phyloP scores from a whole-genome alignment of 164 flowering plant genomes.

The Amborella trichopoda region DNA sequence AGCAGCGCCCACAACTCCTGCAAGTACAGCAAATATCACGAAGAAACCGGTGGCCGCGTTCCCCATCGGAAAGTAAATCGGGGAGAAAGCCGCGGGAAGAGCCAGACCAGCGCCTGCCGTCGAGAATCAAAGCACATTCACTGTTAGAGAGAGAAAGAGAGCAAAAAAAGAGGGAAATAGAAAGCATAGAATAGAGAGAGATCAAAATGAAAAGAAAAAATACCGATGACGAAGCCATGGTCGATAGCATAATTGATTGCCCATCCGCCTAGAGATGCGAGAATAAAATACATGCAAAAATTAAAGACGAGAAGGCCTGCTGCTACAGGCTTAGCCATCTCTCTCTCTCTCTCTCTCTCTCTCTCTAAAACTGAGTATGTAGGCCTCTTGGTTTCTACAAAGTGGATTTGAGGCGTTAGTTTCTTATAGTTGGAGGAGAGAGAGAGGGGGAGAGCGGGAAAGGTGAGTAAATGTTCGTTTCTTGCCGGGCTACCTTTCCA shows the following conservation, averaged over 20 bases:
- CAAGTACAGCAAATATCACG: conserved; percentile 54
- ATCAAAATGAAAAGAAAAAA: not conserved
- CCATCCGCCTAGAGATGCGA: conserved; percentile 81
- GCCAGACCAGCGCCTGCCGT: conserved; percentile 45
- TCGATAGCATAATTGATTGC: conserved; percentile 69
- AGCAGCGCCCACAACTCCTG: conserved; percentile 76
- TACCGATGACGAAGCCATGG: conserved; percentile 83
- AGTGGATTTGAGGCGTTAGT: not conserved
- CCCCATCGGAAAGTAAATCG: conserved; percentile 81
- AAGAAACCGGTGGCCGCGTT: conserved; percentile 91
- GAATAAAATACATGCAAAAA: conserved; percentile 72
- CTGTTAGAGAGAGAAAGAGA: not conserved
- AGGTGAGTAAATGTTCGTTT: not conserved
- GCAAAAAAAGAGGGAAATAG: not conserved
- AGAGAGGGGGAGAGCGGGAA: not conserved
- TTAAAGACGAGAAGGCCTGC: conserved; percentile 52
- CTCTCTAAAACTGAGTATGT: not conserved
- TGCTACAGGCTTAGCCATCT: conserved; percentile 41
- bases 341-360: conserved; percentile 24
- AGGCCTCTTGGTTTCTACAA: not conserved
- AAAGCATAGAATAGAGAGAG: not conserved
- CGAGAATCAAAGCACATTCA: not conserved
- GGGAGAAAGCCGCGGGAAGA: conserved; percentile 82
- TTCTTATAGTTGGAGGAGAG: not conserved
- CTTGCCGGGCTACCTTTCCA: too few relatives aligned